These are phyloP conservation scores for Vaccinium corymbosum DNA, from an alignment of 148 eudicot genomes.

Conservation along the genomic window DNA sequence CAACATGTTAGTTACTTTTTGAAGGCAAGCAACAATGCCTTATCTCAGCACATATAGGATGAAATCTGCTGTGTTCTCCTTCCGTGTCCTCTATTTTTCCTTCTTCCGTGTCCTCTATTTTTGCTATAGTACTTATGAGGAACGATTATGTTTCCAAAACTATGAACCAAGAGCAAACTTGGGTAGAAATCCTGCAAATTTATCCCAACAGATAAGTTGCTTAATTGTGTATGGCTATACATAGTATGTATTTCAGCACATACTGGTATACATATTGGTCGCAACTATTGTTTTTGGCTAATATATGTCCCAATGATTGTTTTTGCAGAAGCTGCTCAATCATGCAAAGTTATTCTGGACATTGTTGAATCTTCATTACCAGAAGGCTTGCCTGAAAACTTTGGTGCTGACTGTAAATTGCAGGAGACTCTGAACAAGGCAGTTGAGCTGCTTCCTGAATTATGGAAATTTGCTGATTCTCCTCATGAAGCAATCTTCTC, in stretches of 20 bases:
- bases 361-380: constrained; percentile 87
- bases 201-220: neutral
- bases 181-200: neutral
- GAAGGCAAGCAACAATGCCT: neutral
- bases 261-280: neutral
- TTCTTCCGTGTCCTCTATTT: neutral
- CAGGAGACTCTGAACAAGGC: constrained; percentile 73
- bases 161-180: neutral
- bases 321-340: constrained; percentile 92
- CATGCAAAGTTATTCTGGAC: constrained; percentile 90
- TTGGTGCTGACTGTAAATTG: constrained; percentile 74
- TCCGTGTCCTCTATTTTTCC: neutral
- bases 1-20: neutral
- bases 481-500: constrained; percentile 65
- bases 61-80: neutral
- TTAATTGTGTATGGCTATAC: neutral
- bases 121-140: neutral
- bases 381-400: constrained; percentile 74
- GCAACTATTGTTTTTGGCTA: constrained; percentile 22
- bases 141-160: neutral
- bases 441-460: constrained; percentile 80
- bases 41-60: neutral
- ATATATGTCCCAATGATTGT: constrained; percentile 23
- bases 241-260: neutral
- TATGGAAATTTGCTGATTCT: constrained; percentile 70